phyloP scores from a whole-genome alignment of 2,329 filamentous ascomycete species.

The Grosmannia huntii region DNA sequence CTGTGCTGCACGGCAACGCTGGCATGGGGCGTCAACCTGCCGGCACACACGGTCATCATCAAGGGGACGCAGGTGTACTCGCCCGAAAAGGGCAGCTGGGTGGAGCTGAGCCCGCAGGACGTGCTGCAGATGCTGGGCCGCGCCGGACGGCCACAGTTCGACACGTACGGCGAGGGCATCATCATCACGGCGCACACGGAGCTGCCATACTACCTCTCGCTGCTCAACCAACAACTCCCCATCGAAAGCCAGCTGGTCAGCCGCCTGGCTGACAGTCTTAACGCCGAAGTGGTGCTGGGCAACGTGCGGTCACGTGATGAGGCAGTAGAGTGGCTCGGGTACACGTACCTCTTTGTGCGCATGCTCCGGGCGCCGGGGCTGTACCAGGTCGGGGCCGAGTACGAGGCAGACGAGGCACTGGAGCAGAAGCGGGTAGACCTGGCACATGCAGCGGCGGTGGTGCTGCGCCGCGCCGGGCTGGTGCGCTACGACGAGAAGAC shows the following conservation, averaged over 20 bases:
- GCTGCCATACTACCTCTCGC: conserved; percentile 92
- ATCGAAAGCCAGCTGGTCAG: conserved; percentile 95
- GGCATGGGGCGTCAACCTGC: conserved; percentile 97
- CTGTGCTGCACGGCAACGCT: conserved; percentile 96
- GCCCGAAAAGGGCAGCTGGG: conserved; percentile 96
- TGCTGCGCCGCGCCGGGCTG: conserved; percentile 77
- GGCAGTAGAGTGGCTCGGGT: conserved; percentile 97
- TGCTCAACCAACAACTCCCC: conserved; percentile 92
- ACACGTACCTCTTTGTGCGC: conserved; percentile 93
- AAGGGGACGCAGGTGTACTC: conserved; percentile 98
- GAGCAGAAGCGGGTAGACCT: conserved; percentile 98
- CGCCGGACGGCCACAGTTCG: conserved; percentile 90
- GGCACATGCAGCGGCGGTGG: conserved; percentile 80
- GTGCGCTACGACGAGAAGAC: conserved; percentile 93
- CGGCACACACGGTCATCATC: conserved; percentile 96
- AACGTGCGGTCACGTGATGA: conserved; percentile 88
- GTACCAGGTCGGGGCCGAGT: conserved; percentile 92
- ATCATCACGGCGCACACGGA: conserved; percentile 94
- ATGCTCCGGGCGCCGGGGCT: conserved; percentile 93
- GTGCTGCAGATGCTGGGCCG: conserved; percentile 97
- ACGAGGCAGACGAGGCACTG: conserved; percentile 78
- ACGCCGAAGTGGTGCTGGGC: conserved; percentile 89
- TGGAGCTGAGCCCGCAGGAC: conserved; percentile 93
- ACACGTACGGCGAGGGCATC: conserved; percentile 96
- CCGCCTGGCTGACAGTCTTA: conserved; percentile 87